Percentiles rank a stretch among this genome's conserved stretches.
phyloP scores from a whole-genome alignment of 2,329 filamentous ascomycete species.

The Ceratocystis alfenasii region DNA sequence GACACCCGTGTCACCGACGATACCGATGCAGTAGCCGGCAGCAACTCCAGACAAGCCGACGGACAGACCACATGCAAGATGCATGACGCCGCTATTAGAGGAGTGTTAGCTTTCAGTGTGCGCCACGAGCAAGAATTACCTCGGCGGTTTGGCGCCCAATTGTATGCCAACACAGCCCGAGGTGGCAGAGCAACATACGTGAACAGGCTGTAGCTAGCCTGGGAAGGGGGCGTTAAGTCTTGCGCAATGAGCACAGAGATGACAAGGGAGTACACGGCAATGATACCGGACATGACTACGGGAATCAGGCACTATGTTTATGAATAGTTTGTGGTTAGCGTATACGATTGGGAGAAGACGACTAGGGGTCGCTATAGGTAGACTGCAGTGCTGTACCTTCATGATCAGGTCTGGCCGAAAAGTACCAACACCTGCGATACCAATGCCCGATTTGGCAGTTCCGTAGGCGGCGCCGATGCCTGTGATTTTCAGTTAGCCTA shows the following conservation, averaged over 20 bases:
- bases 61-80: conserved; percentile 78
- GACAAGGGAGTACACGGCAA: conserved; percentile 94
- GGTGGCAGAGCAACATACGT: conserved; percentile 41
- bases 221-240: conserved; percentile 62
- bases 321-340: conserved; percentile 7
- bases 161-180: too few relatives aligned
- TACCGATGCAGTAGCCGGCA: conserved; percentile 90
- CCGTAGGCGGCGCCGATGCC: conserved; percentile 69
- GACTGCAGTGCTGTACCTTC: conserved; percentile 50
- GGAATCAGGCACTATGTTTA: conserved; percentile 61
- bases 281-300: conserved; percentile 97
- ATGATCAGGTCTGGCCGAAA: conserved; percentile 81
- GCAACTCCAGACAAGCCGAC: conserved; percentile 88
- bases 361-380: too few relatives aligned
- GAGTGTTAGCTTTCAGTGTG: conserved; percentile 7
- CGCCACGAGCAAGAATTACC: too few relatives aligned
- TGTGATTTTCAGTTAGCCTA: conserved; percentile 26
- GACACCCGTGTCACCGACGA: conserved; percentile 89
- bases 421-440: conserved; percentile 73
- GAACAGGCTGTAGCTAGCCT: conserved; percentile 67
- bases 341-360: background rate
- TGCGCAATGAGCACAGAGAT: conserved; percentile 91
- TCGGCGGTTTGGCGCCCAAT: too few relatives aligned
- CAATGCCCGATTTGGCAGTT: conserved; percentile 78
- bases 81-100: conserved; percentile 65